A percentile compares a stretch with the other conserved stretches of the same genome.
Evolutionary conservation across 768 basidiomycete genomes (phyloP).

Genomic region (Dentipellis sp.): DNA sequence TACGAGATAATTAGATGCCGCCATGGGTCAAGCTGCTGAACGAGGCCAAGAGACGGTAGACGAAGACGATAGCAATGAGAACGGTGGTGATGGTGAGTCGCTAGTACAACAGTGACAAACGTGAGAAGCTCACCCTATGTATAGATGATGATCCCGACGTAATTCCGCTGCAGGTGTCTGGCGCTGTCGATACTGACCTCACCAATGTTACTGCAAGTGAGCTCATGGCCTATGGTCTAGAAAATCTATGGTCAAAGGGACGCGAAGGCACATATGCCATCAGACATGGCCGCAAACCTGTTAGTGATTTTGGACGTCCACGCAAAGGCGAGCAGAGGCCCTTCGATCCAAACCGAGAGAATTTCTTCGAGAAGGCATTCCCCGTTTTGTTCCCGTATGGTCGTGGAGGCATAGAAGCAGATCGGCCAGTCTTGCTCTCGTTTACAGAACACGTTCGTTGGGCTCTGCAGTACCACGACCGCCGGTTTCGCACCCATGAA

Average conservation of each 20-base stretch:
- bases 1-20: no score
- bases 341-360: background rate
- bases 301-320: conserved; percentile 10
- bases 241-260: conserved; percentile 14
- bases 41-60: no score
- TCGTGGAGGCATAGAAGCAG: conserved; percentile 14
- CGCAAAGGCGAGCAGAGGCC: background rate
- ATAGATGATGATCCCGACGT: conserved; percentile 14
- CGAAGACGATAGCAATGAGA: no score
- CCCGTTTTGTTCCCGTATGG: conserved; percentile 18
- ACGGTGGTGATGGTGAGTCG: no score
- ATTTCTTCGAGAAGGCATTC: conserved; percentile 13
- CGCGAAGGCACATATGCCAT: conserved; percentile 19
- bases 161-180: conserved; percentile 20
- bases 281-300: conserved; percentile 10
- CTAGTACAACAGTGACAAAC: no score
- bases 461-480: conserved; percentile 21
- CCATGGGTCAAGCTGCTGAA: no score
- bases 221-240: conserved; percentile 20
- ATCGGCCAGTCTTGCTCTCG: background rate
- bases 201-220: conserved; percentile 15
- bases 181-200: conserved; percentile 21
- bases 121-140: no score
- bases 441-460: conserved; percentile 21
- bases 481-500: conserved; percentile 22